These are phyloP conservation scores for Parietaria judaica DNA, from an alignment of 306 rosid genomes.

Conservation along the genomic window DNA sequence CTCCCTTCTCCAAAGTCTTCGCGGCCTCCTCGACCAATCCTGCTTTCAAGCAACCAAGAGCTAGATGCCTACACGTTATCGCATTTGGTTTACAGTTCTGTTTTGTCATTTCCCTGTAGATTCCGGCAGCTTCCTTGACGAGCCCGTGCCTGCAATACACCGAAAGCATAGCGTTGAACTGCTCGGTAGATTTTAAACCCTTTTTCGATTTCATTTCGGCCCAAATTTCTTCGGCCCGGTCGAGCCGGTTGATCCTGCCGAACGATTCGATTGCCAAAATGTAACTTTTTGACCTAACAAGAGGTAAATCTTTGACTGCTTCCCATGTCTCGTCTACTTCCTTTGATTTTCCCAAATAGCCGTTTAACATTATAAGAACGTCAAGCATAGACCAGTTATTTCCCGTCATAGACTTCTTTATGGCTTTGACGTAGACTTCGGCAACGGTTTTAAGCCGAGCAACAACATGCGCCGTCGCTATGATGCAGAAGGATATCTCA, in stretches of 20 bases:
- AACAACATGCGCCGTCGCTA: constrained; percentile 75
- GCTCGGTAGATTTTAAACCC: constrained; percentile 60
- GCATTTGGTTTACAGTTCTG: constrained; percentile 74
- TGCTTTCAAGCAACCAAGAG: constrained; percentile 76
- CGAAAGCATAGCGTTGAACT: constrained; percentile 66
- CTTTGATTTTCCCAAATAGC: constrained; percentile 61
- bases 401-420: constrained; percentile 65
- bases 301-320: constrained; percentile 44
- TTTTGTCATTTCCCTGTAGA: constrained; percentile 47
- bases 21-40: constrained; percentile 57
- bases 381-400: constrained; percentile 77
- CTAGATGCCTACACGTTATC: constrained; percentile 71
- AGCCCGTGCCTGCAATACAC: constrained; percentile 67
- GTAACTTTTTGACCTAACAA: constrained; percentile 69
- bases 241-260: constrained; percentile 57
- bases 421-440: constrained; percentile 62
- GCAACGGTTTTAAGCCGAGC: constrained; percentile 64
- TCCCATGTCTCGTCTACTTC: constrained; percentile 70
- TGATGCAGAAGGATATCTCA: constrained; percentile 77
- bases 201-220: constrained; percentile 54
- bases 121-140: constrained; percentile 44
- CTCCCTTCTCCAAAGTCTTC: constrained; percentile 57
- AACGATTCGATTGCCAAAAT: constrained; percentile 79
- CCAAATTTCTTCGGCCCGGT: constrained; percentile 80
- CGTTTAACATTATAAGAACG: constrained; percentile 60